These are phyloP conservation scores for Metschnikowia corniflorae DNA, from an alignment of 805 yeast species.

Conservation along the genomic window DNA sequence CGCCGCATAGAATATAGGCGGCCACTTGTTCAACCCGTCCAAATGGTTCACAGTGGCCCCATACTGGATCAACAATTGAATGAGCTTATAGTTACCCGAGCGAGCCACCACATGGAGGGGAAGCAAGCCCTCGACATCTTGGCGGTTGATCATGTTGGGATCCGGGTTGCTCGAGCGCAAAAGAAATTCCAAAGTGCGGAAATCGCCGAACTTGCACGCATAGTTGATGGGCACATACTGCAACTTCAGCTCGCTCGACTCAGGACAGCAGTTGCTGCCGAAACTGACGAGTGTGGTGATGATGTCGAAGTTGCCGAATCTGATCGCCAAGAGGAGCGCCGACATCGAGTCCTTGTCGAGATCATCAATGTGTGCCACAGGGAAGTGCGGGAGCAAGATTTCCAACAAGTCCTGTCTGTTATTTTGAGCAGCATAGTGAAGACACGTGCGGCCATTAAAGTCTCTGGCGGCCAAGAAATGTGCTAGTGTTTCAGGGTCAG, in stretches of 20 bases:
- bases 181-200: conserved; percentile 61
- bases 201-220: conserved; percentile 85
- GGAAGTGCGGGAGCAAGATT: conserved; percentile 38
- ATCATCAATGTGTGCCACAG: conserved; percentile 40
- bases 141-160: conserved; percentile 40
- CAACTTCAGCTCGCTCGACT: conserved; percentile 48
- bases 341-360: conserved; percentile 76
- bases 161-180: conserved; percentile 38
- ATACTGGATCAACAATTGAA: conserved; percentile 63
- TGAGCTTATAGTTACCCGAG: conserved; percentile 68
- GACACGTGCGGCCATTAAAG: conserved; percentile 71
- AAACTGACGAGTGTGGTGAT: conserved; percentile 29
- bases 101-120: conserved; percentile 89
- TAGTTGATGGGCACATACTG: conserved; percentile 75
- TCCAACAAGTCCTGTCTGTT: conserved; percentile 44
- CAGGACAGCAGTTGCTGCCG: conserved; percentile 39
- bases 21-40: conserved; percentile 89
- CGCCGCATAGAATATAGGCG: conserved; percentile 88
- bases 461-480: conserved; percentile 44
- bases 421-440: conserved; percentile 79
- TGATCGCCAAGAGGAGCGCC: conserved; percentile 77
- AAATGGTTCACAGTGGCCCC: conserved; percentile 72
- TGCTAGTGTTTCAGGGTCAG: conserved; percentile 15
- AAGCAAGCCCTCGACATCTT: conserved; percentile 82
- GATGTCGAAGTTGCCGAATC: conserved; percentile 53